Evolutionary conservation across 2,329 filamentous ascomycete species (phyloP), one percentile per base, ranked within the genome.

Genomic region (Botrytis aclada): DNA sequence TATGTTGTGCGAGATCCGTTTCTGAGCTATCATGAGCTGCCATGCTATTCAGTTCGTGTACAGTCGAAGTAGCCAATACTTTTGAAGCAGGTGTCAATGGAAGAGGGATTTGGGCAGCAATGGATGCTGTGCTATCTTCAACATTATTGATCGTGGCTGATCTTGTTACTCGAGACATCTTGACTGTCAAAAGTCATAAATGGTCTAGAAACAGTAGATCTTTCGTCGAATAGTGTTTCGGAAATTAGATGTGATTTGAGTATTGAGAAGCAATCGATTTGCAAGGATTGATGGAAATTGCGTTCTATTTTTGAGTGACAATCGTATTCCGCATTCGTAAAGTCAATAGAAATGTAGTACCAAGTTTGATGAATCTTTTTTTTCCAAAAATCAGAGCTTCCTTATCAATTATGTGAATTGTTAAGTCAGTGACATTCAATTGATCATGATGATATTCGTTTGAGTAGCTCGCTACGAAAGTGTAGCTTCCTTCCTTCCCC

Each of bases 101-200:
- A 43, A 76, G 72, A 51, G 75, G 72, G 29, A 72, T 77, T 64
- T 78, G 73, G 54, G 70, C 72, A 67, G 75, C 75, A 70, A 76
- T 69, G 29, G n/a, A 70, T 69, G 78, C 73, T 73, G 77, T 77
- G 39, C 76, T 64, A 69, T 80, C 79, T 75, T 80, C 79, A 37
- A 74, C 74, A 65, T 79, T 77, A 41, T 76, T 74, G 73, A 80
- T 74, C 74, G 77, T 79, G 65, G 72, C 77, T 63, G 80, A 80
- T 51, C 79, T 75, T 56, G 80, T 80, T 56, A 79, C 76, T 77
- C 80, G 76, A 75, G 78, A 73, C 80, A 81, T 81, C 58, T 64
- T 70, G 47, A 76, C 62, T 65, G 54, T 6, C 25, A 58, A 56
- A 63, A 61, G 54, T 22, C 70, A 56, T 22, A 32, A 32, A 56